Percentiles rank a stretch among this genome's conserved stretches.
phyloP scores from a whole-genome alignment of 306 rosid species.

The Vigna hirtella region DNA sequence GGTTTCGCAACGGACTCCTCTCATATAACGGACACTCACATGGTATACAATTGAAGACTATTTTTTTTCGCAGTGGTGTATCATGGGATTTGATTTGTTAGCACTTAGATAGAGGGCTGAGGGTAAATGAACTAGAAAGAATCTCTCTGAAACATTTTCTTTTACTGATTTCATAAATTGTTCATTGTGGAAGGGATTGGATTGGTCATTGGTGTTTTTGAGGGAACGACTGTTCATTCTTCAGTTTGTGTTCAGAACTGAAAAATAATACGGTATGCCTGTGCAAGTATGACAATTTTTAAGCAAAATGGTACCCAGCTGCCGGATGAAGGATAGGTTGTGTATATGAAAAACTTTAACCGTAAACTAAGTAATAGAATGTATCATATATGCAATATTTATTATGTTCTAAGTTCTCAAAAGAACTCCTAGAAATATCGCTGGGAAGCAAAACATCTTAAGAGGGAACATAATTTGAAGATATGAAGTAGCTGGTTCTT shows the following conservation, averaged over 20 bases:
- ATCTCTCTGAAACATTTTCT: not conserved
- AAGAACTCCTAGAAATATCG: not conserved
- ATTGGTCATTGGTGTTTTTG: not conserved
- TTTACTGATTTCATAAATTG: not conserved
- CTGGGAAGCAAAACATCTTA: not conserved
- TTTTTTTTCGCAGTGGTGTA: not conserved
- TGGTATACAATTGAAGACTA: not conserved
- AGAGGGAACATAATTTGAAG: not conserved
- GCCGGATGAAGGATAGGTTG: not conserved
- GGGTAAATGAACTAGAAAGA: not conserved
- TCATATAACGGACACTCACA: constrained; percentile 41
- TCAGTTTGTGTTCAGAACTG: not conserved
- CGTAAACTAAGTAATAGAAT: not conserved
- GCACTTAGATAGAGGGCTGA: not conserved
- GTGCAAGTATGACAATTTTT: not conserved
- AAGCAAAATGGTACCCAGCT: not conserved
- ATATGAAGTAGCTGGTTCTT: not conserved
- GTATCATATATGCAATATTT: not conserved
- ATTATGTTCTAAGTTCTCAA: not conserved
- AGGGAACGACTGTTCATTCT: not conserved
- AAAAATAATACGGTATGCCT: not conserved
- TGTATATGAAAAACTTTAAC: not conserved
- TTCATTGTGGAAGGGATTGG: not conserved
- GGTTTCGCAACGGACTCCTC: constrained; percentile 71
- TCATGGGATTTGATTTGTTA: not conserved